phyloP scores from a whole-genome alignment of 2,329 filamentous ascomycete species.

The Blastomyces emzantsi region DNA sequence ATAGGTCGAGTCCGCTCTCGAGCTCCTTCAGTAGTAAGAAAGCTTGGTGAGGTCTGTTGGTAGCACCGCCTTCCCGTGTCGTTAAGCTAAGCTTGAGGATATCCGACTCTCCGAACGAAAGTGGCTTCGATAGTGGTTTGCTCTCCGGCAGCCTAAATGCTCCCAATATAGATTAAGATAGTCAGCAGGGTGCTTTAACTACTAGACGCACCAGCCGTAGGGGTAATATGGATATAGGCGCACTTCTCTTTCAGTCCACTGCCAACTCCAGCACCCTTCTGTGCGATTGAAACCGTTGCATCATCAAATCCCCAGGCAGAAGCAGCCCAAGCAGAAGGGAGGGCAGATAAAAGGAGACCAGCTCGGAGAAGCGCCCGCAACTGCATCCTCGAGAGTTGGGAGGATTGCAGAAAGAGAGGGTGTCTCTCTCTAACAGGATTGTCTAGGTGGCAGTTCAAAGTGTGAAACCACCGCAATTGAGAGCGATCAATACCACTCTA shows the following conservation, averaged over 20 bases:
- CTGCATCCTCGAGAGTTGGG: slow-evolving; percentile 25
- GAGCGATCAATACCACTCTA: not conserved
- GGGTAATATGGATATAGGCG: slow-evolving; percentile 16
- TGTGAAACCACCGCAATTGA: not conserved
- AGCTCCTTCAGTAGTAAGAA: slow-evolving; percentile 76
- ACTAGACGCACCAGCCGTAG: not conserved
- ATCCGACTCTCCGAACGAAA: slow-evolving; percentile 60
- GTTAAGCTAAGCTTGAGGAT: slow-evolving; percentile 76
- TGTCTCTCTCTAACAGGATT: not conserved
- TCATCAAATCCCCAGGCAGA: slow-evolving; percentile 55
- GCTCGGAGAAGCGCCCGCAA: slow-evolving; percentile 29
- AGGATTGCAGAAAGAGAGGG: not conserved
- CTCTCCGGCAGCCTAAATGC: slow-evolving; percentile 48
- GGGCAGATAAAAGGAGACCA: slow-evolving; percentile 27
- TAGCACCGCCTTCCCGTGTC: slow-evolving; percentile 65
- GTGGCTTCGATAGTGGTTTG: slow-evolving; percentile 51
- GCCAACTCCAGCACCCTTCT: slow-evolving; percentile 51
- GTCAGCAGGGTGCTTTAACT: not conserved
- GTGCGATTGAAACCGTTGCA: slow-evolving; percentile 51
- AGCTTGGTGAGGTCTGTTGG: slow-evolving; percentile 85
- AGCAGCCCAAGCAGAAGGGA: slow-evolving; percentile 37
- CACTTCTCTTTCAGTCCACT: slow-evolving; percentile 49
- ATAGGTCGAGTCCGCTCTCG: slow-evolving; percentile 69
- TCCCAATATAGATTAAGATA: not conserved
- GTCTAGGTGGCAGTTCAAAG: not conserved